These are phyloP conservation scores for Phyllosticta citribraziliensis DNA, from an alignment of 2,329 filamentous ascomycete species.

Conservation along the genomic window DNA sequence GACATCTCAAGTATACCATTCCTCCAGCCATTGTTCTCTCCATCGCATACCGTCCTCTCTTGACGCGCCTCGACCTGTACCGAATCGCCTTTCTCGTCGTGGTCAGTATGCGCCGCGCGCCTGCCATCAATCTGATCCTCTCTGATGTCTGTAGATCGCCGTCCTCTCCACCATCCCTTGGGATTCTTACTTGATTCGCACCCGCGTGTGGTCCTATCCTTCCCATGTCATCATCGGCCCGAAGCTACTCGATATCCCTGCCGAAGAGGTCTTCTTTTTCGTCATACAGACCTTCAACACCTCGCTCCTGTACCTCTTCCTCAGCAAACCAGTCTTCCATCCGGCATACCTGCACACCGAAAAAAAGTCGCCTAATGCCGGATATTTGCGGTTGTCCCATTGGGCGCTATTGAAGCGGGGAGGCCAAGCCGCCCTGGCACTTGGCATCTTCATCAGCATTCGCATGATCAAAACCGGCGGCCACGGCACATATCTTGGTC, in stretches of 20 bases:
- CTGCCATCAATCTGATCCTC: background rate
- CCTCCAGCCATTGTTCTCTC: slow-evolving; percentile 52
- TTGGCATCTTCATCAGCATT: slow-evolving; percentile 36
- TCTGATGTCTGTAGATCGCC: slow-evolving; percentile 41
- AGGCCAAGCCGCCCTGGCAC: slow-evolving; percentile 37
- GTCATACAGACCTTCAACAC: slow-evolving; percentile 68
- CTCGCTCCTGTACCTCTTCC: slow-evolving; percentile 54
- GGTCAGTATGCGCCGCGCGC: slow-evolving; percentile 19
- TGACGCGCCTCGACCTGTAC: slow-evolving; percentile 52
- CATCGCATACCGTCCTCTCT: slow-evolving; percentile 49
- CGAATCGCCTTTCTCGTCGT: slow-evolving; percentile 51
- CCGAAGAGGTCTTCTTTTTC: slow-evolving; percentile 70
- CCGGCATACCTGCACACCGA: slow-evolving; percentile 41
- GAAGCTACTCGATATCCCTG: slow-evolving; percentile 54
- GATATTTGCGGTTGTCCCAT: slow-evolving; percentile 23
- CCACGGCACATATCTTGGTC: slow-evolving; percentile 54
- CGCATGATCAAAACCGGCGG: slow-evolving; percentile 38
- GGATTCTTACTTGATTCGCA: slow-evolving; percentile 65
- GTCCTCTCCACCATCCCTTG: slow-evolving; percentile 62
- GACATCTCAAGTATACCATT: slow-evolving; percentile 58
- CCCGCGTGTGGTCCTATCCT: slow-evolving; percentile 62
- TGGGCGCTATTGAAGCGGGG: slow-evolving; percentile 14
- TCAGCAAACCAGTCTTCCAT: slow-evolving; percentile 54
- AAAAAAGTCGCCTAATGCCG: slow-evolving; percentile 13
- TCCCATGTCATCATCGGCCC: slow-evolving; percentile 53